Evolutionary conservation across 192 early-diverging fungal genomes (phyloP).

Genomic region (Coemansia sp.): DNA sequence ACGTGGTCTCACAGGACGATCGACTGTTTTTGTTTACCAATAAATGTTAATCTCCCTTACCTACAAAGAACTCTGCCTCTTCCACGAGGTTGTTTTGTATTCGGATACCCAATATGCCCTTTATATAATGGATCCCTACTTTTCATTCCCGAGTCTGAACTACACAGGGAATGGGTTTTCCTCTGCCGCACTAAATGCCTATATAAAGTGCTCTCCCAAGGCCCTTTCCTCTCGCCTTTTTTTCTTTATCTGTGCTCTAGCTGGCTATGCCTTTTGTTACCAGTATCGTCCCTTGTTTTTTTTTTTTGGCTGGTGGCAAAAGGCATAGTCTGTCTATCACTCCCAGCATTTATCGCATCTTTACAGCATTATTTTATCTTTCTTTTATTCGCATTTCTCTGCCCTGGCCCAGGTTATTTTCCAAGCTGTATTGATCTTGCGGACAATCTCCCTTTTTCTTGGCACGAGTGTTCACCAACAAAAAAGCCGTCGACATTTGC

Average conservation of each 20-base stretch:
- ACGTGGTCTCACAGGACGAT: no score
- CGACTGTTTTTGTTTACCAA: not conserved
- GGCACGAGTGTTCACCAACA: not conserved
- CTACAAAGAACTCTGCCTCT: not conserved
- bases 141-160: no score
- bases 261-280: not conserved
- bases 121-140: no score
- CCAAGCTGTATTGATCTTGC: no score
- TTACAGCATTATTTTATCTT: not conserved
- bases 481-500: slow-evolving; percentile 1
- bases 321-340: not conserved
- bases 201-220: no score
- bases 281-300: not conserved
- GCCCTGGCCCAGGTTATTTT: not conserved
- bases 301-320: not conserved
- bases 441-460: not conserved
- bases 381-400: not conserved
- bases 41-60: not conserved
- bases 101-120: not conserved
- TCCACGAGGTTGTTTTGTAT: not conserved
- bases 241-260: not conserved
- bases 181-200: not conserved
- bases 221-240: not conserved
- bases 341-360: not conserved
- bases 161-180: not conserved